Conservation (phyloP, 2,329 filamentous ascomycete species). For the Aspergillus ochraceus region DNA sequence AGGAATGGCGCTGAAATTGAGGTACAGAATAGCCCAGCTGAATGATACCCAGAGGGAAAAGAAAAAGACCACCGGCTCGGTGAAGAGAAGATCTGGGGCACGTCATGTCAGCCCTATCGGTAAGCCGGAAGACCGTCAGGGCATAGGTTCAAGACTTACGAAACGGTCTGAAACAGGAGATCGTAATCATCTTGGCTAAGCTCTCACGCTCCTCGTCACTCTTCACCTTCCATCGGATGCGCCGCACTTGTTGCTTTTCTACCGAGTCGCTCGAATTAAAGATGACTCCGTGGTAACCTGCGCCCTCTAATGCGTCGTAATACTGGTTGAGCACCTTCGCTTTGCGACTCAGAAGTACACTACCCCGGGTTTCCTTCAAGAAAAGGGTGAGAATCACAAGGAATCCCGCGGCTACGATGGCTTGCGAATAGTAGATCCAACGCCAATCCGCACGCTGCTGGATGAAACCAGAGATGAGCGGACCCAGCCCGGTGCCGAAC, state of each 20-base stretch:
- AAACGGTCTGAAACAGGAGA: constrained; percentile 74
- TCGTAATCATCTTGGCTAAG: constrained; percentile 64
- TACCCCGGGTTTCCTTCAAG: constrained; percentile 77
- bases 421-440: constrained; percentile 84
- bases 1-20: constrained; percentile 75
- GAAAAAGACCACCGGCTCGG: constrained; percentile 61
- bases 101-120: neutral
- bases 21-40: constrained; percentile 79
- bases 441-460: constrained; percentile 67
- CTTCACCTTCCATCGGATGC: constrained; percentile 74
- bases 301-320: constrained; percentile 68
- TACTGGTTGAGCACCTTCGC: constrained; percentile 71
- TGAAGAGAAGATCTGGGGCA: constrained; percentile 49
- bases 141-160: constrained; percentile 34
- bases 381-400: constrained; percentile 63
- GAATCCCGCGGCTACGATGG: constrained; percentile 63
- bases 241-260: constrained; percentile 35
- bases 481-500: constrained; percentile 73
- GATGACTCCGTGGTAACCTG: constrained; percentile 57
- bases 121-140: neutral
- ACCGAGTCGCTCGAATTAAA: constrained; percentile 34
- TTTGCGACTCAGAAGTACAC: constrained; percentile 72
- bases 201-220: constrained; percentile 71
- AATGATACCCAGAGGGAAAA: constrained; percentile 87
- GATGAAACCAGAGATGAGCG: constrained; percentile 68